phyloP scores from a whole-genome alignment of 2,329 filamentous ascomycete species.

The Fusarium nygamai region DNA sequence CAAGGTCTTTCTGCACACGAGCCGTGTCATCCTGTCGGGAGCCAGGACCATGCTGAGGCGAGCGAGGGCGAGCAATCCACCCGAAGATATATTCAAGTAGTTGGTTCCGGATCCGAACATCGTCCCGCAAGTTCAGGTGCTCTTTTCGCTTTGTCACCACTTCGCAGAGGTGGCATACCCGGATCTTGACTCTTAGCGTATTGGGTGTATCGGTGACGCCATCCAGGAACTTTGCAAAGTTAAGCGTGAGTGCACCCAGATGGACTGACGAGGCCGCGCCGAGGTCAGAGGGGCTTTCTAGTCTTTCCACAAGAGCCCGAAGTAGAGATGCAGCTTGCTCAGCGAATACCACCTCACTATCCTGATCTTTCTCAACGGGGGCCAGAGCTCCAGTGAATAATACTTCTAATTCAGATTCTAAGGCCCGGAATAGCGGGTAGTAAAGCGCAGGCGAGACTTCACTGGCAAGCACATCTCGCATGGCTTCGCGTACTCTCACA shows the following conservation, averaged over 20 bases:
- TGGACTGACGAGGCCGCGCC: constrained; percentile 71
- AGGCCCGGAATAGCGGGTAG: constrained; percentile 70
- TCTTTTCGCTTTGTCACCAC: constrained; percentile 73
- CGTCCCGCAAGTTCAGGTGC: constrained; percentile 73
- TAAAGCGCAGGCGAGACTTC: constrained; percentile 72
- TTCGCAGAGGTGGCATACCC: constrained; percentile 74
- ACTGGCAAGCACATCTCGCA: constrained; percentile 71
- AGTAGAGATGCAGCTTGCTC: constrained; percentile 73
- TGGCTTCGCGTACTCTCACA: constrained; percentile 72
- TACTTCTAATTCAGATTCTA: constrained; percentile 71
- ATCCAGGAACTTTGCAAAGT: constrained; percentile 74
- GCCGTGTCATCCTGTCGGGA: constrained; percentile 65
- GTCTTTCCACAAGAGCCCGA: constrained; percentile 69
- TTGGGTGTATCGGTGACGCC: constrained; percentile 64
- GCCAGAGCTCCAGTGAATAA: constrained; percentile 68
- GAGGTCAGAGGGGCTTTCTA: constrained; percentile 71
- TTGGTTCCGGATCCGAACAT: constrained; percentile 75
- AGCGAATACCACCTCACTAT: constrained; percentile 72
- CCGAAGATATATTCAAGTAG: constrained; percentile 74
- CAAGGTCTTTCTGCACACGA: constrained; percentile 71
- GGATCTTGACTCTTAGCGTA: constrained; percentile 72
- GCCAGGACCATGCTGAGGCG: constrained; percentile 54
- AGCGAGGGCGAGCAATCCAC: constrained; percentile 72
- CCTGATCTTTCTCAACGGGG: constrained; percentile 61
- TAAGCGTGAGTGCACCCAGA: constrained; percentile 70